A percentile compares a stretch with the other conserved stretches of the same genome.
Evolutionary conservation across 495 filamentous ascomycete species (phyloP).

Genomic region (Lophiotrema nucula): DNA sequence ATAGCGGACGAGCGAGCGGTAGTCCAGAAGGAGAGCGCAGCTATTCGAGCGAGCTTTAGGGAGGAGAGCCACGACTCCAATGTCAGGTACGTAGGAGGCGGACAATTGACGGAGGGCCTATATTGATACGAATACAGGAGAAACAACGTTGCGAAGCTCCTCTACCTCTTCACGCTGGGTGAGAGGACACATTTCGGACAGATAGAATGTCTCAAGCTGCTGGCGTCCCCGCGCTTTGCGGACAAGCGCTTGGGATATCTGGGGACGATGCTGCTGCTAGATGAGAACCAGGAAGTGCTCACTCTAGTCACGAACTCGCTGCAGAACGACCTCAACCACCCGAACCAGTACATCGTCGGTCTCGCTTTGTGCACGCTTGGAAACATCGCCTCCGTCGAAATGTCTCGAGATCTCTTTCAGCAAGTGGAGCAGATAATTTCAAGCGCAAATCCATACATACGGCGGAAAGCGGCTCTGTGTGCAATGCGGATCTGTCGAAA

Average conservation of each 20-base stretch:
- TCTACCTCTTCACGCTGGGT: slow-evolving; percentile 98
- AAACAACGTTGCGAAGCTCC: slow-evolving; percentile 97
- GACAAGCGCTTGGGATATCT: slow-evolving; percentile 96
- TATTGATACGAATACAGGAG: slow-evolving; percentile 55
- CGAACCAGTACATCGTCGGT: slow-evolving; percentile 97
- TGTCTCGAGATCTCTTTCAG: slow-evolving; percentile 96
- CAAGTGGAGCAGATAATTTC: slow-evolving; percentile 89
- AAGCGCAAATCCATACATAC: slow-evolving; percentile 93
- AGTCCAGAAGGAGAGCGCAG: slow-evolving; percentile 97
- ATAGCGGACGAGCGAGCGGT: slow-evolving; percentile 97
- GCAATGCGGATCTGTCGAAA: slow-evolving; percentile 99
- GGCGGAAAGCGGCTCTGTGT: slow-evolving; percentile 95
- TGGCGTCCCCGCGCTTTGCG: slow-evolving; percentile 94
- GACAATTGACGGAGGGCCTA: background rate
- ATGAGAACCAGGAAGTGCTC: slow-evolving; percentile 97
- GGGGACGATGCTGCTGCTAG: slow-evolving; percentile 91
- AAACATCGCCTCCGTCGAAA: slow-evolving; percentile 96
- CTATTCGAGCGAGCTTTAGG: slow-evolving; percentile 92
- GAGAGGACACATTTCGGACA: slow-evolving; percentile 98
- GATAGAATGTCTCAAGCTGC: slow-evolving; percentile 97
- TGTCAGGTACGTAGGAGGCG: slow-evolving; percentile 63
- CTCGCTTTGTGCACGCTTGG: slow-evolving; percentile 92
- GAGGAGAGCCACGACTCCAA: slow-evolving; percentile 92
- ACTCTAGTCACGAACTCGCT: slow-evolving; percentile 96
- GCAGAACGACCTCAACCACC: slow-evolving; percentile 94